A percentile compares a stretch with the other conserved stretches of the same genome.
Evolutionary conservation across 2,329 filamentous ascomycete genomes (phyloP).

Genomic region (Calonectria leucothoes): DNA sequence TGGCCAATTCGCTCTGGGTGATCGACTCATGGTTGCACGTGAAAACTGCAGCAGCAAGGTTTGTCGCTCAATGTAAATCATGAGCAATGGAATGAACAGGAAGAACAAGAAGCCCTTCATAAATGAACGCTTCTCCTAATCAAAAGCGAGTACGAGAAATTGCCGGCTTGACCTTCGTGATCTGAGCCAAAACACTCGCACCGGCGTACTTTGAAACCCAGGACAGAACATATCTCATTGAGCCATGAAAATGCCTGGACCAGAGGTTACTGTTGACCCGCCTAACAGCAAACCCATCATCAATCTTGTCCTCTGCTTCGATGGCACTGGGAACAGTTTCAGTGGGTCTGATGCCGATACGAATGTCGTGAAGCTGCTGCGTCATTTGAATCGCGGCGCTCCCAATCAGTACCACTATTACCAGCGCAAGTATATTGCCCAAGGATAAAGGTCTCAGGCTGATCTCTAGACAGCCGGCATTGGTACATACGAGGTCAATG

Average conservation of each 20-base stretch:
- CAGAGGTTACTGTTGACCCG: background rate
- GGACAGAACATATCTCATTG: background rate
- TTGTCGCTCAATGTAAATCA: background rate
- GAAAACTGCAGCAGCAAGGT: background rate
- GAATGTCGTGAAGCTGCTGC: conserved; percentile 64
- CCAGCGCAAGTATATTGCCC: conserved; percentile 51
- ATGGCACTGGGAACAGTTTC: conserved; percentile 61
- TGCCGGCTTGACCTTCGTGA: background rate
- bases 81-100: background rate
- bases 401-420: conserved; percentile 62
- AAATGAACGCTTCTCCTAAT: background rate
- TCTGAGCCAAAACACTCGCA: background rate
- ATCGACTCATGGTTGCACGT: background rate
- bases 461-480: conserved; percentile 53
- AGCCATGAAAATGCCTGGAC: background rate
- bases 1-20: background rate
- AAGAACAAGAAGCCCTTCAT: background rate
- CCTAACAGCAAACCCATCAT: conserved; percentile 29
- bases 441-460: background rate
- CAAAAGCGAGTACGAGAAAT: background rate
- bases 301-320: conserved; percentile 62
- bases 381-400: conserved; percentile 58
- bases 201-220: background rate
- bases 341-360: conserved; percentile 61
- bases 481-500: conserved; percentile 60